Evolutionary conservation across 805 yeast species (phyloP), one percentile per base, ranked within the genome.

Genomic region (Candida awuae): DNA sequence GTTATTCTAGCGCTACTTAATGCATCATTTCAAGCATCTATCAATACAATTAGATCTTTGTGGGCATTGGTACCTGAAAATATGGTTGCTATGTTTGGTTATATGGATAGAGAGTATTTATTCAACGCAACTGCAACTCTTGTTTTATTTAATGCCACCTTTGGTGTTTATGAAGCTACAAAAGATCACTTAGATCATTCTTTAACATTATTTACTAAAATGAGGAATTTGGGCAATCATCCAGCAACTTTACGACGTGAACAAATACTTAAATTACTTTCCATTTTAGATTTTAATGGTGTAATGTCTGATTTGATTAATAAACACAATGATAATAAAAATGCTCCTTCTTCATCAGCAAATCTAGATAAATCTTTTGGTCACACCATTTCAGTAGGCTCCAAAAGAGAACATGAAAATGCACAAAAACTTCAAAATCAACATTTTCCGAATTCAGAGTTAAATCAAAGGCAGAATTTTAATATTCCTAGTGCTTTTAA

Each of bases 51-150:
- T 29, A 66, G 84, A 46, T 75, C 82, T 1, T 62, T 83, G 3
- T 82, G 90, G 90, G 77, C 81, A 0, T 62, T 83, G 34, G 65
- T 79, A 54, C 84, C 83, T 0, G 83, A 79, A 41, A 81, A 80
- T 47, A 80, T 80, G 86, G 79, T 83, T n/a, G 90, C 94, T 1
- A 58, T 82, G 32, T 83, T 83, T 61, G 92, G 94, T 2, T 83
- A 84, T 66, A 82, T 83, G 90, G 94, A 83, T 54, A 67, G 94
- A 50, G 94, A 83, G 52, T 83, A 83, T 53, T 62, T 83, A 18
- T 83, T 81, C 56, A 82, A 87, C 0, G 75, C 88, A 0, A 77
- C 88, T 4, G 81, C 84, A 5, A 82, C 92, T 0, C 60, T 82
- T 34, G 74, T 82, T 13, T 63, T 83, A 30, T 82, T 81, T 56